Base-by-base conservation (phyloP, 139 green algal species). In the Tetradesmus obliquus region DNA sequence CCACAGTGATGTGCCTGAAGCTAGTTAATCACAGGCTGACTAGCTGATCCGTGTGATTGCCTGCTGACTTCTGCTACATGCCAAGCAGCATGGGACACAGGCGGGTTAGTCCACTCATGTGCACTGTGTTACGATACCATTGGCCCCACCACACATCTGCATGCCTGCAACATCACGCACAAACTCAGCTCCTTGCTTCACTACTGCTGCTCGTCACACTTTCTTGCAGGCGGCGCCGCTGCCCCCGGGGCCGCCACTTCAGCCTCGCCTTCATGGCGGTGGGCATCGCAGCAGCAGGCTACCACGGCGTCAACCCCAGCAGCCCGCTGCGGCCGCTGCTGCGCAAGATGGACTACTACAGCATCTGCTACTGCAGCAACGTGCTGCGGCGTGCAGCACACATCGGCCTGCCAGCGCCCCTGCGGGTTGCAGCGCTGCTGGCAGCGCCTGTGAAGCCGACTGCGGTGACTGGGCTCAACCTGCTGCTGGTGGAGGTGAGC, bases 261-360 rank as follows among this genome's bases (percentile, higher is more conserved):
- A 54, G 82, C 62, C 22, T 72, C 4, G 17, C 81, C 22, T 92
- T 92, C 66, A 79, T 92, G 53, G 82, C 82, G 53, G 62, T 88
- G 60, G 89, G 89, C 20, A 66, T 89, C 7, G 60, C 84, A 5
- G 89, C 89, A 54, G 51, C 53, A 17, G n/a, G 24, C 9, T 92
- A 92, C 66, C 89, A 92, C 54, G 82, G 62, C 79, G 69, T 20
- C 17, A 55, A 53, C 53, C n/a, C 24, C 15, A 66, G 15, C 13
- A 62, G 55, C 51, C n/a, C 32, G 9, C 10, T 85, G 53, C 81
- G 86, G 32, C 85, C 69, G 15, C 6, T 82, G 45, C 13, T 86
- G 53, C 86, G 74, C 62, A 97, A 96, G 86, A 6, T 95, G 17
- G 95, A 97, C 91, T 97, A 97, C 91, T 97, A 88, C 88, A 91